Conservation (phyloP, 23 red algal genomes). For the Gracilaria vermiculophylla region DNA sequence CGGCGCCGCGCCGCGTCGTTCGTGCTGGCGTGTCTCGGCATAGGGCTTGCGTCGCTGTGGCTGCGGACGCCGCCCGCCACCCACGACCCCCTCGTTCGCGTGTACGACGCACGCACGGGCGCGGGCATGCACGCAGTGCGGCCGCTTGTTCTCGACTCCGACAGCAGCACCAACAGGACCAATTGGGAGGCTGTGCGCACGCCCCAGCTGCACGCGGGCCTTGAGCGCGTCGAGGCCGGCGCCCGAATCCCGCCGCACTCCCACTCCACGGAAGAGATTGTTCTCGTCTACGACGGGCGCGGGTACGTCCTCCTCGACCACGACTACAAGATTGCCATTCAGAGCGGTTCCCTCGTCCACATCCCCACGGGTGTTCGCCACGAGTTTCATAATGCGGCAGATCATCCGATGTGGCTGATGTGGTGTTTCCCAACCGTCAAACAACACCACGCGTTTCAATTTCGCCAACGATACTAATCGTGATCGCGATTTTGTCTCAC, state of each 20-base stretch:
- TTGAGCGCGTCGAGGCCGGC: slow-evolving; percentile 29
- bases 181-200: slow-evolving; percentile 25
- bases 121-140: neutral
- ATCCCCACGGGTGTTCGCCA: neutral
- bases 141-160: neutral
- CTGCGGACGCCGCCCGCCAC: neutral
- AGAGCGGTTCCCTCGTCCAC: slow-evolving; percentile 6
- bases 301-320: slow-evolving; percentile 17
- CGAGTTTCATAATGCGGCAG: slow-evolving; percentile 22
- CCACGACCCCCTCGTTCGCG: neutral
- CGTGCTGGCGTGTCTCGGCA: neutral
- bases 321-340: neutral
- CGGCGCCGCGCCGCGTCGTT: neutral
- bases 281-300: neutral
- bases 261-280: slow-evolving; percentile 31
- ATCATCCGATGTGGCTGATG: slow-evolving; percentile 29
- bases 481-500: too few relatives aligned
- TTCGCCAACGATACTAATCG: slow-evolving; percentile 21
- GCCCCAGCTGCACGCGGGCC: neutral
- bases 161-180: slow-evolving; percentile 23
- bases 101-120: neutral
- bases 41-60: neutral
- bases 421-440: slow-evolving; percentile 9
- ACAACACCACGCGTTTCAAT: neutral
- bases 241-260: slow-evolving; percentile 41